Evolutionary conservation across 805 yeast species (phyloP).

Genomic region (Nakazawaea anatomiae): DNA sequence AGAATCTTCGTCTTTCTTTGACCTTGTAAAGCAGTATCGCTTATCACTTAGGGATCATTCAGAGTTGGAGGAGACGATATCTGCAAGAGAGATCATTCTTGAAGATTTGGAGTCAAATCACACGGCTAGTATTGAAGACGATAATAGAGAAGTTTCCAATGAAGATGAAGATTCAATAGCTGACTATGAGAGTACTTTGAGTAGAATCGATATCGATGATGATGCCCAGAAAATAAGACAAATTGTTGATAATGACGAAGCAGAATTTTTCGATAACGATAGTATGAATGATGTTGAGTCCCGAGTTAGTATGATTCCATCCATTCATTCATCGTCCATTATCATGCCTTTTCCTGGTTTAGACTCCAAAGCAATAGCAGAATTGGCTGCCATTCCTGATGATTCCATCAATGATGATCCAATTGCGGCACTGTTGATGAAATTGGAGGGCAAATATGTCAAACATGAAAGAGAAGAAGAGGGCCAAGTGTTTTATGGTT

Average conservation of each 20-base stretch:
- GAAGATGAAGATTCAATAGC: constrained; percentile 13
- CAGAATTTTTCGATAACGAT: constrained; percentile 20
- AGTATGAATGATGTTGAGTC: constrained; percentile 3
- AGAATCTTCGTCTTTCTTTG: constrained; percentile 9
- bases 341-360: constrained; percentile 40
- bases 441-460: constrained; percentile 63
- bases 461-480: constrained; percentile 10
- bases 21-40: constrained; percentile 2
- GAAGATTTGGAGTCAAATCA: background rate
- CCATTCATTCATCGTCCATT: constrained; percentile 21
- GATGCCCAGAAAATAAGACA: constrained; percentile 14
- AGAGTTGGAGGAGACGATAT: background rate
- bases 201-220: constrained; percentile 11
- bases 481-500: constrained; percentile 16
- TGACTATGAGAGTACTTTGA: constrained; percentile 13
- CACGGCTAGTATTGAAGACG: background rate
- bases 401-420: constrained; percentile 67
- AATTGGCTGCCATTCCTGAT: constrained; percentile 82
- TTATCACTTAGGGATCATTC: background rate
- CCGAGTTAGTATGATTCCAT: constrained; percentile 21
- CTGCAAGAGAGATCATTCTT: background rate
- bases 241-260: constrained; percentile 13
- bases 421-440: constrained; percentile 63
- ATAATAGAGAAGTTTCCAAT: constrained; percentile 4
- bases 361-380: constrained; percentile 57